These are phyloP conservation scores for Drosera spatulata DNA, from an alignment of 179 eudicot genomes.

Conservation along the genomic window DNA sequence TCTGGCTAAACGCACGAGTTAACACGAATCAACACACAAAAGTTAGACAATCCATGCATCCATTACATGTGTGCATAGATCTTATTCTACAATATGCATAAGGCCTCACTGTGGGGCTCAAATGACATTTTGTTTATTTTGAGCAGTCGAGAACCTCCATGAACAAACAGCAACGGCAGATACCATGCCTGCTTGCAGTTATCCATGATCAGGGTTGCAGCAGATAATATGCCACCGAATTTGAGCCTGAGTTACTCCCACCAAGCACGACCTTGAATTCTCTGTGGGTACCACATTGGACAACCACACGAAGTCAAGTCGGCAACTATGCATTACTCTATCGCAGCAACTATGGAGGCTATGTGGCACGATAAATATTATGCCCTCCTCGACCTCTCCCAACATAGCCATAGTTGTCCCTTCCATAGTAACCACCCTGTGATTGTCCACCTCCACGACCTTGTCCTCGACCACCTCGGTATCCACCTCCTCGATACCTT, in stretches of 20 bases:
- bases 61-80: too few species aligned
- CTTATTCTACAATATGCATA: neutral
- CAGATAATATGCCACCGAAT: neutral
- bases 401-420: slow-evolving; percentile 36
- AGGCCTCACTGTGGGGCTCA: neutral
- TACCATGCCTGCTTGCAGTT: too few species aligned
- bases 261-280: slow-evolving; percentile 11
- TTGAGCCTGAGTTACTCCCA: slow-evolving; percentile 7
- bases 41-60: too few species aligned
- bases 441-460: slow-evolving; percentile 52
- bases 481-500: slow-evolving; percentile 47
- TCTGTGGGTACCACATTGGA: neutral
- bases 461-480: slow-evolving; percentile 59
- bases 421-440: slow-evolving; percentile 52
- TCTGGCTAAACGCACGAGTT: too few species aligned
- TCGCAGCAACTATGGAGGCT: too few species aligned
- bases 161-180: neutral
- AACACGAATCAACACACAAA: too few species aligned
- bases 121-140: neutral
- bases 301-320: too few species aligned
- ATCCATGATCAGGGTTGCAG: too few species aligned
- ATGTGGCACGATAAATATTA: slow-evolving; percentile 39
- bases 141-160: neutral
- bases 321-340: too few species aligned
- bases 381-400: slow-evolving; percentile 61